Base-by-base conservation (phyloP, 2,329 filamentous ascomycete species). In the Paecilomyces variotii region DNA sequence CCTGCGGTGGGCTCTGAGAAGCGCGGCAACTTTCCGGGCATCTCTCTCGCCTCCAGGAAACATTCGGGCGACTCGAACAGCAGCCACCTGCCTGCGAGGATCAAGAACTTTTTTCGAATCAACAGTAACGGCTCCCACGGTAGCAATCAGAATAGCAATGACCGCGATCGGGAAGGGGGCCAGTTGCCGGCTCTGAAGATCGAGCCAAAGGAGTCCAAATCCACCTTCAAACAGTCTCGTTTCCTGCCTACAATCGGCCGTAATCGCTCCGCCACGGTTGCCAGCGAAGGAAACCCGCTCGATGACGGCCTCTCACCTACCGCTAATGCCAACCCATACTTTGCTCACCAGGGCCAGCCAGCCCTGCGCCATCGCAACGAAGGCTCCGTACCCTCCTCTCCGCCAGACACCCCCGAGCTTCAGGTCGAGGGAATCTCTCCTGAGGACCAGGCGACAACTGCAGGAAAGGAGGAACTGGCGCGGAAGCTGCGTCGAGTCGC, bases 241-340 rank as follows among this genome's bases (percentile, higher is more conserved):
- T 96, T 96, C 79, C 89, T 96, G 68, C 90, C 88, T 61, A 87
- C 89, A 67, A 90, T 95, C 70, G 88, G 88, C 70, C 88, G 93
- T 67, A 91, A 93, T 72, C 87, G 93, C 68, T 95, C 91, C 35
- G 87, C 89, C 60, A 97, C 93, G 27, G 90, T 95, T 58, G 90
- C 90, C 65, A 96, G 91, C 76, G 93, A 97, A 76, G 92, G 92
- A 66, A 91, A 97, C 71, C 85, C 88, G 59, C 82, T 97, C 64
- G 93, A 97, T 66, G 92, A 97, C 74, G 81, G 85, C 61, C 82
- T 96, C 69, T 96, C 92, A 70, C 94, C 94, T 27, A 97, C 91
- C 3, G 93, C 92, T 56, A 87, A 93, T 70, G 93, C 91, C 63
- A 99, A 99, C 73, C 94, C 94, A 19, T 99, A 99, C 77, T 99